phyloP scores from a whole-genome alignment of 73 alveolate genomes.

The Symbiodinium pilosum region DNA sequence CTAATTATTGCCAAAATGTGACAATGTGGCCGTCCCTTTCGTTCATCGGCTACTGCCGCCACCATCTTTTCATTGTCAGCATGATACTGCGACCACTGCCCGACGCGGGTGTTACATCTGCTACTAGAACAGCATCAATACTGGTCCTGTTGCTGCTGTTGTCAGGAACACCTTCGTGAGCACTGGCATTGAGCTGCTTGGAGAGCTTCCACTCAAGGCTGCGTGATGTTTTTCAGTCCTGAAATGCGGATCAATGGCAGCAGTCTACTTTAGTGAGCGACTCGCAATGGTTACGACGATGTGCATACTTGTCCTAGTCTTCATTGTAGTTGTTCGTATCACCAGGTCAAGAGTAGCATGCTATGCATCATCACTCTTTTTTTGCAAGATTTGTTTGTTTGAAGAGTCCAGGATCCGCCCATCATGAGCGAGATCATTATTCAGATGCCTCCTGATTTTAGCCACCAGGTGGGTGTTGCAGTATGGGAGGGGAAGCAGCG shows the following conservation, averaged over 20 bases:
- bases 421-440: slow-evolving; percentile 79
- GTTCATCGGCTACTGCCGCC: no score
- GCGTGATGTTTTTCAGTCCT: no score
- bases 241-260: neutral
- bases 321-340: no score
- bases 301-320: no score
- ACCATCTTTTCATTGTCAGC: no score
- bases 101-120: no score
- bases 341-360: neutral
- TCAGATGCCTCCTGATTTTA: slow-evolving; percentile 82
- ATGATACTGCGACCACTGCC: no score
- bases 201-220: slow-evolving; percentile 82
- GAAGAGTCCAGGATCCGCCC: slow-evolving; percentile 29
- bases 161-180: slow-evolving; percentile 85
- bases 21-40: no score
- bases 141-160: neutral
- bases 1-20: no score
- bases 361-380: neutral
- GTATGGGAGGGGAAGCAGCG: neutral
- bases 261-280: neutral
- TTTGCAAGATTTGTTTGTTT: no score
- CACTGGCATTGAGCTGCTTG: slow-evolving; percentile 78
- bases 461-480: slow-evolving; percentile 44
- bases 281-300: no score
- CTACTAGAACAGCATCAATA: no score